Conservation (phyloP, 495 filamentous ascomycete species). For the Daldinia bambusicola region DNA sequence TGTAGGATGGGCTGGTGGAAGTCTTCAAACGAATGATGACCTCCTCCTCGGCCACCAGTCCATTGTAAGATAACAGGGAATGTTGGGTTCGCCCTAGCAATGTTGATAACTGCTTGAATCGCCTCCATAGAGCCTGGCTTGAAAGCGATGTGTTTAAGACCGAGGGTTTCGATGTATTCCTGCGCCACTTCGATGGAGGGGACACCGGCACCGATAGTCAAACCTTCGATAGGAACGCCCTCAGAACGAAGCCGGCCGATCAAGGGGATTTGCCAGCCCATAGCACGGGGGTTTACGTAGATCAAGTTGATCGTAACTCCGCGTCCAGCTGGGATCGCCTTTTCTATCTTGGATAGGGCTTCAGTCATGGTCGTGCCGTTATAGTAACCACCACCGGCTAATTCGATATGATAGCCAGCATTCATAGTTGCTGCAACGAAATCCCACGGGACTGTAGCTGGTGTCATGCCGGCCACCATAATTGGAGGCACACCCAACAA, state of each 20-base stretch:
- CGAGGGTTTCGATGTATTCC: conserved; percentile 93
- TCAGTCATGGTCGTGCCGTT: conserved; percentile 89
- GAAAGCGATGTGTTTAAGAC: conserved; percentile 93
- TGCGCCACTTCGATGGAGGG: conserved; percentile 93
- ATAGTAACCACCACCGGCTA: conserved; percentile 92
- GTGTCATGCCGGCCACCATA: conserved; percentile 95
- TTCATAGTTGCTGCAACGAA: conserved; percentile 94
- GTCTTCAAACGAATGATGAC: conserved; percentile 94
- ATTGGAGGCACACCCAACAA: conserved; percentile 87
- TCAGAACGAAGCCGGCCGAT: conserved; percentile 84
- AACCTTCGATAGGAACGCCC: conserved; percentile 91
- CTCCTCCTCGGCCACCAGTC: conserved; percentile 94
- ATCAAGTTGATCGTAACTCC: conserved; percentile 96
- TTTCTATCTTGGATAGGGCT: conserved; percentile 89
- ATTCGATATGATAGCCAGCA: conserved; percentile 89
- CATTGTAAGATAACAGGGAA: conserved; percentile 94
- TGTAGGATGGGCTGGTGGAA: conserved; percentile 93
- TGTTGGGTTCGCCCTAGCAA: conserved; percentile 87
- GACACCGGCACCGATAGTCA: conserved; percentile 94
- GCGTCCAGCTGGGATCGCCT: conserved; percentile 85
- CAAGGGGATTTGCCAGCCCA: conserved; percentile 97
- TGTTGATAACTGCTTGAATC: conserved; percentile 90
- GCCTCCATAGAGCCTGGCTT: conserved; percentile 92
- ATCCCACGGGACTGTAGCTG: conserved; percentile 89
- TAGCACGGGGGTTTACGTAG: conserved; percentile 94